Percentiles rank a stretch among this genome's conserved stretches.
Evolutionary conservation across 768 basidiomycete genomes (phyloP).

Genomic region (Hygrophorus russula): DNA sequence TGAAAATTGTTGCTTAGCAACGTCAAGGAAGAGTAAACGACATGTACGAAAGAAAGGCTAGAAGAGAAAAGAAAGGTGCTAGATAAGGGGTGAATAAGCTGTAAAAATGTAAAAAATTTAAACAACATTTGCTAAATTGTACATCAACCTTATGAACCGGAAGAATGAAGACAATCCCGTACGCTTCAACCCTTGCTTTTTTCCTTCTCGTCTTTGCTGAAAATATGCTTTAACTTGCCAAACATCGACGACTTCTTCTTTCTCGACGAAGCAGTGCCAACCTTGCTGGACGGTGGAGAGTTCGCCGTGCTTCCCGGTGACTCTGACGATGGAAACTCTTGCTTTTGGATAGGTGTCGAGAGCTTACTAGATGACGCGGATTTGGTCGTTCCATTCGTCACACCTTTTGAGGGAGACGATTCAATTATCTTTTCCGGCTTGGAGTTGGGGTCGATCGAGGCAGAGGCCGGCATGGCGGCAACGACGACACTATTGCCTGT

Average conservation of each 20-base stretch:
- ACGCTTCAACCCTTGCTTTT: conserved; percentile 20
- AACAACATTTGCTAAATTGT: too few relatives aligned
- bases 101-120: too few relatives aligned
- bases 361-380: neutral
- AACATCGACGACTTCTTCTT: conserved; percentile 48
- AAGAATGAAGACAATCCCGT: neutral
- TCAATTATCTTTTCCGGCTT: neutral
- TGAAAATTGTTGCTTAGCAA: conserved; percentile 25
- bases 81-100: too few relatives aligned
- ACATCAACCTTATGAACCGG: too few relatives aligned
- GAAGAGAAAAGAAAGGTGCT: neutral
- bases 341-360: conserved; percentile 3
- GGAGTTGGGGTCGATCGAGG: neutral
- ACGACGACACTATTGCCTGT: too few relatives aligned
- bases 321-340: conserved; percentile 16
- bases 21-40: neutral
- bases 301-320: conserved; percentile 12
- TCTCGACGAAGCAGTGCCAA: conserved; percentile 22
- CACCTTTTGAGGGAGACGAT: neutral
- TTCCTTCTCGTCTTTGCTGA: conserved; percentile 35
- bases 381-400: neutral
- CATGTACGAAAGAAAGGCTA: neutral
- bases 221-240: conserved; percentile 40
- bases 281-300: conserved; percentile 20
- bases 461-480: neutral